Evolutionary conservation across 106 monocot genomes (phyloP), one percentile per base, ranked within the genome.

Genomic region (Allium fistulosum): DNA sequence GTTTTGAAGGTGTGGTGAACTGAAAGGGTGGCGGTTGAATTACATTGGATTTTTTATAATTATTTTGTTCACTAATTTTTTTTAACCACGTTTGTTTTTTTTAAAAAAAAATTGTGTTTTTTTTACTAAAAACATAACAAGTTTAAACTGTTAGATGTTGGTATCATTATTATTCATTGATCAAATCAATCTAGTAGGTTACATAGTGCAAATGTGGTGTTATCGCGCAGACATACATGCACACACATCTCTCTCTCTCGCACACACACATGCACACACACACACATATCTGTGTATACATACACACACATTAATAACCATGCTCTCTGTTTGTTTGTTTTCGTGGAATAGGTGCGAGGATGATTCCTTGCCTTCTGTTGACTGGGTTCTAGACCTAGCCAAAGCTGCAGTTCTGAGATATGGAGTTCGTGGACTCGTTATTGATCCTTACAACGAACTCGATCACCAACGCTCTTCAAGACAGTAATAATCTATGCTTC

Each of bases 401-500:
- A 96, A 91, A 84, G 77, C 85, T 76, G 96, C 96, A 53, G 88
- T 92, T 82, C 63, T 84, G 53, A 88, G 96, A 76, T 63, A 92
- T 78, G 88, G 96, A 50, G 81, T 88, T 0, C 80, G 83, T 62
- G 91, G 95, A 66, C 95, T 96, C 67, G 88, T 96, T 8, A 96
- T 96, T 80, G 95, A 96, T 74, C 91, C 95, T 28, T 96, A 96
- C 61, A 96, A 96, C 76, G 95, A 96, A 73, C 80, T 96, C 67
- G 95, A 96, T 82, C 95, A 96, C 69, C 91, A 96, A 62, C 82
- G 91, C 8, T 61, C 77, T 53, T 1, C 65, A 63, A 81, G 80
- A 71, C 92, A 88, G 96, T 96, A 69, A 85, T 37, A 83, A 62
- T 58, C 63, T 57, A 45, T 66, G 17, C 70, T 50, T 65, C 14